Base-by-base conservation (phyloP, 148 eudicot genomes). In the Rhododendron kiyosumense region DNA sequence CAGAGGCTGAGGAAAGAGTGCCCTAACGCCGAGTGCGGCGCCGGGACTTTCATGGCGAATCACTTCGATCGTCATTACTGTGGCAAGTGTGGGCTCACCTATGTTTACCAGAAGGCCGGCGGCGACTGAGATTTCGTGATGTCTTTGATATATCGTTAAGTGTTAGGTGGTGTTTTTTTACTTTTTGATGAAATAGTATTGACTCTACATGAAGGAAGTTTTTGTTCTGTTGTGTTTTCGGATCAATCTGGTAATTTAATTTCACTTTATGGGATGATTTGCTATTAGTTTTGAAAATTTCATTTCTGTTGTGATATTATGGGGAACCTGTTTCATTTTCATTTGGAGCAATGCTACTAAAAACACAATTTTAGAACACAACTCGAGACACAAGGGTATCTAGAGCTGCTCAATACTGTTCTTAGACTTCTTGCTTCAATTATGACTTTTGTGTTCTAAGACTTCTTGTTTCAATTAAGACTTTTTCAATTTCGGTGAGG, bases 1-100 rank as follows among this genome's bases (percentile, higher is more conserved):
- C 86, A 83, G 86, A 88, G 84, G 90, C 52, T 88, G 22, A 83
- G 90, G 81, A 88, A 88, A 43, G 90, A 88, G 90, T 88, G 90
- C 52, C 90, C 90, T 3, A 86, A 84, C 24, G 86, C 88, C 1
- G 90, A 88, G 87, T 88, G 90, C 20, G 90, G 90, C 5, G 88
- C 88, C 4, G 90, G 90, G 3, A 86, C 88, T 3, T 88, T 88
- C 45, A 88, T 88, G 88, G 90, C 90, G 5, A 88, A 86, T 46
- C 88, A 88, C 73, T 88, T 88, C 10, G 90, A 88, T 14, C 45
- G 90, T 43, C 90, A 88, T 54, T 88, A 86, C 65, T 88, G 90
- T 49, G 90, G 90, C 12, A 88, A 88, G 84, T 88, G 90, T n/a
- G 90, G 90, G 1, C 76, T 88, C 13, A 88, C 90, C 12, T 88